These are phyloP conservation scores for Boletus speciosus DNA, from an alignment of 768 basidiomycete genomes.

Conservation along the genomic window DNA sequence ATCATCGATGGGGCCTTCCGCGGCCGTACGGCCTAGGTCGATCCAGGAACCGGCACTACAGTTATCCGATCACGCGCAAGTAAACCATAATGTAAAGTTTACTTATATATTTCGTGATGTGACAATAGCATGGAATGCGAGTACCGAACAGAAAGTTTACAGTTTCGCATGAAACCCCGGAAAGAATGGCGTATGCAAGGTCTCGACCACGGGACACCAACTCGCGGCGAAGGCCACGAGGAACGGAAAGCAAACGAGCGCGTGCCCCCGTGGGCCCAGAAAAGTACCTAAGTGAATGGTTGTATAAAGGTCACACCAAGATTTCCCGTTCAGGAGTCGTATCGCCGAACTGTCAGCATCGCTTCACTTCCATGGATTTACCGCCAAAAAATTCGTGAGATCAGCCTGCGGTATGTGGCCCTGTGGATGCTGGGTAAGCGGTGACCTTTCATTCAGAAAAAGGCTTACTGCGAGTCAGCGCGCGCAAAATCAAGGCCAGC, in stretches of 20 bases:
- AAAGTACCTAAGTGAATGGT: background rate
- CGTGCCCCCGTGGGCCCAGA: slow-evolving; percentile 7
- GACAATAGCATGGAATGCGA: slow-evolving; percentile 7
- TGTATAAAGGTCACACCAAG: background rate
- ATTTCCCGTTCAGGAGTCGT: slow-evolving; percentile 6
- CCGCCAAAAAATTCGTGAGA: slow-evolving; percentile 20
- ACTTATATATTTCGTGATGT: slow-evolving; percentile 21
- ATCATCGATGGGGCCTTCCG: slow-evolving; percentile 19
- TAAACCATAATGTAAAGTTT: slow-evolving; percentile 25
- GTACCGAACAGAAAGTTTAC: slow-evolving; percentile 5
- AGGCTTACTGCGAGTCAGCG: background rate
- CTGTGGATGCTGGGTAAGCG: background rate
- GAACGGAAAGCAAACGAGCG: background rate
- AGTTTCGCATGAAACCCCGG: slow-evolving; percentile 7
- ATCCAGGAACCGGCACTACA: slow-evolving; percentile 28
- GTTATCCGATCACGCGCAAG: slow-evolving; percentile 18
- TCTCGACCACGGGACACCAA: background rate
- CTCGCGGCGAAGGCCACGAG: slow-evolving; percentile 3
- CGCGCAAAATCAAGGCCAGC: background rate
- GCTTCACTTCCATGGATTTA: slow-evolving; percentile 16
- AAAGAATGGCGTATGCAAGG: background rate
- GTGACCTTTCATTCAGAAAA: background rate
- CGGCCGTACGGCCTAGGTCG: slow-evolving; percentile 24
- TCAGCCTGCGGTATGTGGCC: slow-evolving; percentile 1
- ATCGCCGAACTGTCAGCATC: slow-evolving; percentile 22